Percentiles rank a stretch among this genome's conserved stretches.
Conservation (phyloP, 2,329 filamentous ascomycete genomes). For the Colletotrichum gigasporum region DNA sequence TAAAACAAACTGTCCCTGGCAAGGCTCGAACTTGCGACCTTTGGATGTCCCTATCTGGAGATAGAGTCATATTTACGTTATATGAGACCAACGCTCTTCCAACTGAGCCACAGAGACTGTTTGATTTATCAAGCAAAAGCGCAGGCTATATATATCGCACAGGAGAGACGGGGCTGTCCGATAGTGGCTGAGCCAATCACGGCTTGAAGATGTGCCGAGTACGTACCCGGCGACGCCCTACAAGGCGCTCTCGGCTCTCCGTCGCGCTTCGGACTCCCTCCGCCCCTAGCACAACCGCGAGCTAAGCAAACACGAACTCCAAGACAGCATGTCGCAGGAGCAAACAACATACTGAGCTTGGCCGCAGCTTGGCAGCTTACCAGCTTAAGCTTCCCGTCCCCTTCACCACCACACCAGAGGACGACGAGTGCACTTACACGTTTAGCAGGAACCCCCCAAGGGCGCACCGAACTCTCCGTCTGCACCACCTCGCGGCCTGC, state of each 20-base stretch:
- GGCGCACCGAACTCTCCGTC: neutral
- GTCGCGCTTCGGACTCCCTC: neutral
- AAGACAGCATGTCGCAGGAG: too few species aligned
- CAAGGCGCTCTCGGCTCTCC: neutral
- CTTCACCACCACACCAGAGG: neutral
- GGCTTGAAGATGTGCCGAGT: too few species aligned
- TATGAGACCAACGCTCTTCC: conserved; percentile 33
- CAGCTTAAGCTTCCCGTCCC: neutral
- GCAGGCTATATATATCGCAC: neutral
- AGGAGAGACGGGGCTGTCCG: too few species aligned
- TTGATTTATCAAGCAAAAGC: neutral
- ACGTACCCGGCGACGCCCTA: too few species aligned
- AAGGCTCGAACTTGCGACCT: conserved; percentile 32
- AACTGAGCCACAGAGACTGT: conserved; percentile 28
- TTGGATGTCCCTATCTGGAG: conserved; percentile 10
- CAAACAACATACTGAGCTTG: neutral
- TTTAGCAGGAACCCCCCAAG: neutral
- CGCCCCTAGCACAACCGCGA: too few species aligned
- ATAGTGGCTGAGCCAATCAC: too few species aligned
- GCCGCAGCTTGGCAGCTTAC: too few species aligned
- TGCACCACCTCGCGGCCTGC: neutral
- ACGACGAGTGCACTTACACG: conserved; percentile 22
- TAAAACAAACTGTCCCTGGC: conserved; percentile 11
- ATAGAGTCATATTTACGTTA: conserved; percentile 12
- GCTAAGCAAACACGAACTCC: too few species aligned